These are phyloP conservation scores for Globisporangium polare DNA, from an alignment of 352 stramenopile species.

Conservation along the genomic window DNA sequence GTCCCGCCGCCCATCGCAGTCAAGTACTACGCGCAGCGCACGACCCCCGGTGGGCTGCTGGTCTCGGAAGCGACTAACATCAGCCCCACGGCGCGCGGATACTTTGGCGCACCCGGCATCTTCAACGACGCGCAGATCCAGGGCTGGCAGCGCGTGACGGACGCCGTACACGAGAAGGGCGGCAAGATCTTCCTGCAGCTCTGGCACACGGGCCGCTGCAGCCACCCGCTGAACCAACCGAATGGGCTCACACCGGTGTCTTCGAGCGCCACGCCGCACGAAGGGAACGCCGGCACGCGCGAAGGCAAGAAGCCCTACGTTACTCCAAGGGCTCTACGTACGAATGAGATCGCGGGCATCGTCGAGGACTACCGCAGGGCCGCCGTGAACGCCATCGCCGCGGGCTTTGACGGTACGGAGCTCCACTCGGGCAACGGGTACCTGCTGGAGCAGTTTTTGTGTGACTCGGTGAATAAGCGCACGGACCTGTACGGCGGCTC, in stretches of 20 bases:
- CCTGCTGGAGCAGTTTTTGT: slow-evolving; percentile 90
- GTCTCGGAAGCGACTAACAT: slow-evolving; percentile 63
- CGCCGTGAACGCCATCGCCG: slow-evolving; percentile 57
- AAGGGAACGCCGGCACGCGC: no score
- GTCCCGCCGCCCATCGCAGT: slow-evolving; percentile 31
- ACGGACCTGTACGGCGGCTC: slow-evolving; percentile 86
- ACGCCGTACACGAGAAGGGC: slow-evolving; percentile 57
- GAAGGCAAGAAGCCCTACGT: slow-evolving; percentile 11
- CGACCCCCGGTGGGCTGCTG: slow-evolving; percentile 42
- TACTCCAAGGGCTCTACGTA: slow-evolving; percentile 37
- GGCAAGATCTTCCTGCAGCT: slow-evolving; percentile 65
- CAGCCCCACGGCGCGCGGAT: slow-evolving; percentile 19
- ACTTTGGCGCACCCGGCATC: slow-evolving; percentile 28
- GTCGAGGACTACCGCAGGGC: slow-evolving; percentile 59
- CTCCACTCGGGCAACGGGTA: slow-evolving; percentile 91
- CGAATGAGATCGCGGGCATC: slow-evolving; percentile 60
- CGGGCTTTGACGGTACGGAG: slow-evolving; percentile 91
- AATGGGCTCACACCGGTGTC: slow-evolving; percentile 31
- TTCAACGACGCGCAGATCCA: slow-evolving; percentile 31
- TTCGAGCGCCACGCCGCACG: slow-evolving; percentile 18
- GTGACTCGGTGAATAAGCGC: slow-evolving; percentile 75
- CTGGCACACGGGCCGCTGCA: slow-evolving; percentile 61
- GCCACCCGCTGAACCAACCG: slow-evolving; percentile 42
- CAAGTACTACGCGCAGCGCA: slow-evolving; percentile 59
- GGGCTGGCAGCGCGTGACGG: slow-evolving; percentile 36